Conservation (phyloP, 2,329 filamentous ascomycete genomes). For the Achaetomium macrosporum region DNA sequence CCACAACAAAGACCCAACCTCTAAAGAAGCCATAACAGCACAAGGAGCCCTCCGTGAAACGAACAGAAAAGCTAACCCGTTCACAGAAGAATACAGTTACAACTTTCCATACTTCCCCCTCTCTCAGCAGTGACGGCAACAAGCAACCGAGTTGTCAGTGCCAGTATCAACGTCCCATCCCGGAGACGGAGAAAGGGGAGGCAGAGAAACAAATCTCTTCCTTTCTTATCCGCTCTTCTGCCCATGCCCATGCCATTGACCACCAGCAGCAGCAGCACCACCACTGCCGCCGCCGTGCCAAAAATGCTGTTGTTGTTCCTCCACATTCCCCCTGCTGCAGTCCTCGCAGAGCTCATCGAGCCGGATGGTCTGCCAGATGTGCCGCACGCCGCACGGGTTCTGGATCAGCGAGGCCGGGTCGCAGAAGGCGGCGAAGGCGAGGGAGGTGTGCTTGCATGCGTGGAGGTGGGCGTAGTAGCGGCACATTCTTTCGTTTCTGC, state of each 20-base stretch:
- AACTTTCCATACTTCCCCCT: too few relatives aligned
- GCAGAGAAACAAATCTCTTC: too few relatives aligned
- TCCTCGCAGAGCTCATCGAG: slow-evolving; percentile 34
- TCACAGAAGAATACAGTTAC: too few relatives aligned
- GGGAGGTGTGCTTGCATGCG: slow-evolving; percentile 29
- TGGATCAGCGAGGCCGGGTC: slow-evolving; percentile 32
- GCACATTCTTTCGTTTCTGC: slow-evolving; percentile 28
- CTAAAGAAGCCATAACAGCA: too few relatives aligned
- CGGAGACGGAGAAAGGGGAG: background rate
- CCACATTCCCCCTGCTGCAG: slow-evolving; percentile 18
- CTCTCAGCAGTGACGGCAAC: too few relatives aligned
- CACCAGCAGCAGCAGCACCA: background rate
- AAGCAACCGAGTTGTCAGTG: background rate
- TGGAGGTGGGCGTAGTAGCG: slow-evolving; percentile 36
- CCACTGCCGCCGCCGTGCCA: background rate
- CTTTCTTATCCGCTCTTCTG: background rate
- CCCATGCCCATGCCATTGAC: background rate
- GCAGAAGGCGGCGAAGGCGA: slow-evolving; percentile 34
- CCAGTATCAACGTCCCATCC: too few relatives aligned
- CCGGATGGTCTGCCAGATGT: slow-evolving; percentile 34
- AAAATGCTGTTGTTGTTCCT: background rate
- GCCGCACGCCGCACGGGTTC: slow-evolving; percentile 30
- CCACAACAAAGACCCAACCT: too few relatives aligned
- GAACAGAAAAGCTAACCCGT: background rate
- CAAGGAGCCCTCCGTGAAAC: background rate